These are phyloP conservation scores for Apiospora malaysiana DNA, from an alignment of 2,329 filamentous ascomycete genomes.

Conservation along the genomic window DNA sequence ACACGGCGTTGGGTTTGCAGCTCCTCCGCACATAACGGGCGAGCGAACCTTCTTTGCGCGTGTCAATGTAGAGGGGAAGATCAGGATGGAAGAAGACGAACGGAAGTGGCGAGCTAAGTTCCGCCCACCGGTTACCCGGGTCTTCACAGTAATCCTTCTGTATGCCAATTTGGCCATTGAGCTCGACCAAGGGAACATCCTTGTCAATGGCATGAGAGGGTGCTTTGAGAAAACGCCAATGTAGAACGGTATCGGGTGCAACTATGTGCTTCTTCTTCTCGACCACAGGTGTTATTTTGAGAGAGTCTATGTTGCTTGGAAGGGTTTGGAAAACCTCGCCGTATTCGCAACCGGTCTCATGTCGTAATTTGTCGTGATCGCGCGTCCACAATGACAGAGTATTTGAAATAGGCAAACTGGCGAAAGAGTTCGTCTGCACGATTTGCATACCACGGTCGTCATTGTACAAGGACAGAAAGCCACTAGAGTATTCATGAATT, in stretches of 20 bases:
- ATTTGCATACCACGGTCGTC: slow-evolving; percentile 60
- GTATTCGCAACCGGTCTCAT: slow-evolving; percentile 69
- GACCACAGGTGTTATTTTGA: slow-evolving; percentile 52
- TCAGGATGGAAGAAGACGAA: slow-evolving; percentile 89
- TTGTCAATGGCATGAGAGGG: slow-evolving; percentile 56
- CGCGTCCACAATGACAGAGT: slow-evolving; percentile 80
- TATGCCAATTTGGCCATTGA: slow-evolving; percentile 79
- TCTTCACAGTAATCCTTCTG: slow-evolving; percentile 75
- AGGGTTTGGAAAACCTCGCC: slow-evolving; percentile 71
- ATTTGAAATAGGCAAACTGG: slow-evolving; percentile 75
- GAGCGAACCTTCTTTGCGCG: slow-evolving; percentile 81
- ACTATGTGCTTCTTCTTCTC: slow-evolving; percentile 56
- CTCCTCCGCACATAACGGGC: slow-evolving; percentile 92
- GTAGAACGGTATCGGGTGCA: slow-evolving; percentile 61
- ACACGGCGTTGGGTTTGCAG: slow-evolving; percentile 85
- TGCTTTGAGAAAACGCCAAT: slow-evolving; percentile 71
- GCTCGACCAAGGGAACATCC: slow-evolving; percentile 66
- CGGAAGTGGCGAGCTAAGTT: slow-evolving; percentile 68
- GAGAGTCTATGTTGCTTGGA: slow-evolving; percentile 49
- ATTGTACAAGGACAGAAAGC: slow-evolving; percentile 78
- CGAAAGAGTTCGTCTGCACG: slow-evolving; percentile 77
- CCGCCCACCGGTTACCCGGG: slow-evolving; percentile 70
- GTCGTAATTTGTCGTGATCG: slow-evolving; percentile 71
- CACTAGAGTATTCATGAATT: slow-evolving; percentile 73
- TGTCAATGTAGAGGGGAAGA: slow-evolving; percentile 88